Evolutionary conservation across 2,329 filamentous ascomycete species (phyloP).

Genomic region (Xylaria arbuscula): DNA sequence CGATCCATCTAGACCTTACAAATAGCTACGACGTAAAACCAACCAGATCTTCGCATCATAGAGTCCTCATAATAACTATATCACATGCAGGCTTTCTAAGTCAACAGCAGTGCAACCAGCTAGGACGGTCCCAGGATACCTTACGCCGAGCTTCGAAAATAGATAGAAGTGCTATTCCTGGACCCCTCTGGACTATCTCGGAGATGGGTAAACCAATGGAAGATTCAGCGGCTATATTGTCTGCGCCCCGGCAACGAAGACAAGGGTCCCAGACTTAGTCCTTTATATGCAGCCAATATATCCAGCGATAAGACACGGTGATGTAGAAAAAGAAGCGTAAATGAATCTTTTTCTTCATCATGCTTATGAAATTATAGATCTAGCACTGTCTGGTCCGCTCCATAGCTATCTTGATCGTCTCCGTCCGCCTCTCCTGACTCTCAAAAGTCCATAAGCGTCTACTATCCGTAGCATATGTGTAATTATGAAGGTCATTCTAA

Average conservation of each 20-base stretch:
- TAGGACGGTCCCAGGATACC: neutral
- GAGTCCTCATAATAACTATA: neutral
- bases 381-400: neutral
- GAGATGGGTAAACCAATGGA: constrained; percentile 10
- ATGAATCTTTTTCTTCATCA: neutral
- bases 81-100: neutral
- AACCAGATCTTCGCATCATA: neutral
- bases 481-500: constrained; percentile 60
- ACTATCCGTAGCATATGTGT: constrained; percentile 38
- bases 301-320: neutral
- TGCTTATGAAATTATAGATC: constrained; percentile 7
- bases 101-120: neutral
- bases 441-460: neutral
- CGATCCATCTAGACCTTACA: constrained; percentile 15
- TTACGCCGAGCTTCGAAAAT: neutral
- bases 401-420: neutral
- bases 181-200: neutral
- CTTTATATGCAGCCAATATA: neutral
- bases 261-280: neutral
- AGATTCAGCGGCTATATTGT: constrained; percentile 27
- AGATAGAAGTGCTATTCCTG: constrained; percentile 12
- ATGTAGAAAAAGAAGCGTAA: neutral
- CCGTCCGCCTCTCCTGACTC: neutral
- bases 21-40: constrained; percentile 18
- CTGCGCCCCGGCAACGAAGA: neutral